Base-by-base conservation (phyloP, 2,329 filamentous ascomycete species). In the Trichophaea hybrida region DNA sequence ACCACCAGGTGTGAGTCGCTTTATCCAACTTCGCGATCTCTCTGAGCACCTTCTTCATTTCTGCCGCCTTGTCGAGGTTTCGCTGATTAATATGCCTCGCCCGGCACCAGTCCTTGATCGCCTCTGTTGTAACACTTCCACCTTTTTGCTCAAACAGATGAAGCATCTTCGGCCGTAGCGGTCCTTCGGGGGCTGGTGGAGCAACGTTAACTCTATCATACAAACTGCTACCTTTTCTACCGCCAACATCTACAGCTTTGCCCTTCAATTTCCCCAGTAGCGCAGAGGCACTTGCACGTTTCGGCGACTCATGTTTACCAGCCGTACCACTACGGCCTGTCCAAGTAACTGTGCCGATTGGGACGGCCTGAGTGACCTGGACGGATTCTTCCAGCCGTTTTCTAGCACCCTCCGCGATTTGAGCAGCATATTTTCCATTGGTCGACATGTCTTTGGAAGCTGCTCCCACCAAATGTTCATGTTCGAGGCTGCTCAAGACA, bases 331-430 rank as follows among this genome's bases (percentile, higher is more conserved):
- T 82, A 67, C 86, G 81, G 1, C 93, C 91, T 0, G 91, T 97
- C 91, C 91, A 97, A 0, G 91, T 96, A 6, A 93, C 87, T 0
- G 86, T 88, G 6, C 91, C 91, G 35, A 88, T 83, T 37, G 44
- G 44, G 15, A 55, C 55, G 10, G 31, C 48, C 38, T 58, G 44
- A 3, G 60, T 59, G 6, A 37, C 37, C 48, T 51, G 57, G 35
- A 60, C 55, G 57, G 57, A 60, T 40, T 63, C 59, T 38, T 55
- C 51, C 12, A 65, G 56, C n/a, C 53, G 53, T 34, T 62, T 60
- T 15, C 37, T 44, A 0, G 63, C 63, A 31, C 49, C 58, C 12
- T 58, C 57, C 2, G 59, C 61, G 43, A 64, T 61, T 33, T 55
- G 59, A 4, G 50, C 57, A 33, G 62, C 63, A 33, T 64, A 54